phyloP scores from a whole-genome alignment of 164 flowering plant species.

The Stephania japonica region DNA sequence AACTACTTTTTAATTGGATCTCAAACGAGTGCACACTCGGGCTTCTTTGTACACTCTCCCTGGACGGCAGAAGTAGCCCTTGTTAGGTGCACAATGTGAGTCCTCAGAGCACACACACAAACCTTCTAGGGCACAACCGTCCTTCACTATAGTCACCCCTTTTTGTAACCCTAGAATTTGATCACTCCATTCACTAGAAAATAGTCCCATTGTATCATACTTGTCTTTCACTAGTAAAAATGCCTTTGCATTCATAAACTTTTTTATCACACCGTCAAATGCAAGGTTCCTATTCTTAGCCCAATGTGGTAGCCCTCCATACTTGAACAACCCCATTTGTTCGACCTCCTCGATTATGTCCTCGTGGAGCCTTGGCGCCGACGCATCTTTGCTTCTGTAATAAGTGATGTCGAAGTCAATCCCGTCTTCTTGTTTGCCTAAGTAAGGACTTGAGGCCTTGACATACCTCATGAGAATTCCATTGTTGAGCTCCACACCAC shows the following conservation, averaged over 20 bases:
- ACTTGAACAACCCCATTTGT: slow-evolving; percentile 62
- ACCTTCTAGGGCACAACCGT: slow-evolving; percentile 81
- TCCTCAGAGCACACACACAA: slow-evolving; percentile 65
- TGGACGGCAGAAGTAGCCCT: slow-evolving; percentile 54
- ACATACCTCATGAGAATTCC: slow-evolving; percentile 82
- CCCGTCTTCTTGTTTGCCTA: slow-evolving; percentile 66
- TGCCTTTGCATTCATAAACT: slow-evolving; percentile 28
- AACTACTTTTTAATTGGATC: neutral
- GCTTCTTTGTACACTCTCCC: slow-evolving; percentile 61
- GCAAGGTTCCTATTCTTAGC: slow-evolving; percentile 74
- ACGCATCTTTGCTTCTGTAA: slow-evolving; percentile 51
- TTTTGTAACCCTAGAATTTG: slow-evolving; percentile 57
- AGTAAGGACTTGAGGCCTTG: slow-evolving; percentile 49
- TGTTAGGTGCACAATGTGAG: slow-evolving; percentile 57
- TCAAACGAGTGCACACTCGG: slow-evolving; percentile 43
- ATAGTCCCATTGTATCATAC: slow-evolving; percentile 59
- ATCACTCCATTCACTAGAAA: slow-evolving; percentile 76
- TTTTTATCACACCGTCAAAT: slow-evolving; percentile 46
- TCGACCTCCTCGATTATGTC: slow-evolving; percentile 69
- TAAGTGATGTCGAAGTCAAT: slow-evolving; percentile 70
- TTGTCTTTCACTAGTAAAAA: slow-evolving; percentile 50
- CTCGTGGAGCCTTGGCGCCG: slow-evolving; percentile 45
- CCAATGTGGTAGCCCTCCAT: slow-evolving; percentile 71
- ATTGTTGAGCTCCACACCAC: slow-evolving; percentile 57
- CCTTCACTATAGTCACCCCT: slow-evolving; percentile 28